Conservation (phyloP, 2,329 filamentous ascomycete species). For the Cladobotryum protrusum region DNA sequence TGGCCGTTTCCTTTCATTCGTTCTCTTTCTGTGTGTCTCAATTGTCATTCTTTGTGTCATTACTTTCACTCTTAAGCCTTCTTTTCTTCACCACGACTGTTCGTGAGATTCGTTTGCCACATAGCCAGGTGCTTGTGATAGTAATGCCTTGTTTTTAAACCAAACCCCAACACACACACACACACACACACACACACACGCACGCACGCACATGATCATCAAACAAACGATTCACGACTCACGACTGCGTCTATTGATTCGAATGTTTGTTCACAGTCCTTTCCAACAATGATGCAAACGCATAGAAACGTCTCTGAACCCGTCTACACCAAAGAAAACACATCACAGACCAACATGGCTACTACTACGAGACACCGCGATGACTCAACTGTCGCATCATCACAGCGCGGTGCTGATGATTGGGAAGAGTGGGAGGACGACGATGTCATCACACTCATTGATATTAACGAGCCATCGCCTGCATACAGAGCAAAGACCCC, state of each 20-base stretch:
- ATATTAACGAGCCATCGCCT: conserved; percentile 29
- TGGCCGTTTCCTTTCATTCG: neutral
- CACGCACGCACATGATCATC: neutral
- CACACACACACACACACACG: too few relatives aligned
- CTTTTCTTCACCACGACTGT: neutral
- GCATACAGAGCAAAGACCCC: neutral
- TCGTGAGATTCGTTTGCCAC: neutral
- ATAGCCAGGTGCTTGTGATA: conserved; percentile 11
- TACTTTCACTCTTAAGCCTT: neutral
- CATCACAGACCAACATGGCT: conserved; percentile 7
- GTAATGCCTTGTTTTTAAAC: neutral
- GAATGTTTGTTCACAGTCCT: neutral
- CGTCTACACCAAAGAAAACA: conserved; percentile 1
- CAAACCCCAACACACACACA: neutral
- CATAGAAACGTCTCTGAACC: conserved; percentile 10
- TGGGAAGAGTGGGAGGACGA: conserved; percentile 53
- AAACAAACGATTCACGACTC: conserved; percentile 1
- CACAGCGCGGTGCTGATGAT: conserved; percentile 30
- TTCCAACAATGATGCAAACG: conserved; percentile 12
- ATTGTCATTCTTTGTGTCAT: neutral
- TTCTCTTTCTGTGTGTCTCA: neutral
- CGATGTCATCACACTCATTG: conserved; percentile 35
- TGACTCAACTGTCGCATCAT: conserved; percentile 10
- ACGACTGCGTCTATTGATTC: conserved; percentile 1
- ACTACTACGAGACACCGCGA: conserved; percentile 14